These are phyloP conservation scores for Naegleria gruberi DNA, from an alignment of 208 protist species.

Conservation along the genomic window DNA sequence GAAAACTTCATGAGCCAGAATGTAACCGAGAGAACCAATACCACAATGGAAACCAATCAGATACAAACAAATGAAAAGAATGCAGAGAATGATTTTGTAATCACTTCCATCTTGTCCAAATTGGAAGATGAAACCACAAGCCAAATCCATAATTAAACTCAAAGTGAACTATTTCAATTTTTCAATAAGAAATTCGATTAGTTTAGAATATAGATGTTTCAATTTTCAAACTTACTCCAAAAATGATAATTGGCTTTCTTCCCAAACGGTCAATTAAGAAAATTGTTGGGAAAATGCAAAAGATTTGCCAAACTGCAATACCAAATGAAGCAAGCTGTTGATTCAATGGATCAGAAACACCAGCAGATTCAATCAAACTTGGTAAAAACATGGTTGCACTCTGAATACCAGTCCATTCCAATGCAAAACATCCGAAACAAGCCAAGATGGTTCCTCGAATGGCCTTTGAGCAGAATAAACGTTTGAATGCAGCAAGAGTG, in stretches of 20 bases:
- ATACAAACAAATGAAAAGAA: too few species aligned
- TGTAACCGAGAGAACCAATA: too few species aligned
- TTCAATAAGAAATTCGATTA: too few species aligned
- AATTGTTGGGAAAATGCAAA: not conserved
- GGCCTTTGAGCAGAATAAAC: not conserved
- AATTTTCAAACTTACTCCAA: not conserved
- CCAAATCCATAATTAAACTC: not conserved
- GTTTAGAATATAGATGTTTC: too few species aligned
- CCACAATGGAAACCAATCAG: too few species aligned
- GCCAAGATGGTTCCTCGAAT: not conserved
- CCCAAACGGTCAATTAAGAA: not conserved
- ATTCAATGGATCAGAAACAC: not conserved
- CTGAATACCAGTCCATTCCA: not conserved
- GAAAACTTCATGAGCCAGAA: too few species aligned
- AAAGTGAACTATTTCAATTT: not conserved
- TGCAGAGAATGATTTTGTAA: too few species aligned
- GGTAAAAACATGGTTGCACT: not conserved
- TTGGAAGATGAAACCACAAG: too few species aligned
- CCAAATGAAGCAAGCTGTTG: not conserved
- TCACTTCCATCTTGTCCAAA: too few species aligned
- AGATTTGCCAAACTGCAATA: not conserved
- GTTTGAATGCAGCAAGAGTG: not conserved
- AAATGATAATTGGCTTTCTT: not conserved
- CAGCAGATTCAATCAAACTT: not conserved
- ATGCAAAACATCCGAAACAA: not conserved